phyloP scores from a whole-genome alignment of 768 basidiomycete genomes.

The Pholiota microspora region DNA sequence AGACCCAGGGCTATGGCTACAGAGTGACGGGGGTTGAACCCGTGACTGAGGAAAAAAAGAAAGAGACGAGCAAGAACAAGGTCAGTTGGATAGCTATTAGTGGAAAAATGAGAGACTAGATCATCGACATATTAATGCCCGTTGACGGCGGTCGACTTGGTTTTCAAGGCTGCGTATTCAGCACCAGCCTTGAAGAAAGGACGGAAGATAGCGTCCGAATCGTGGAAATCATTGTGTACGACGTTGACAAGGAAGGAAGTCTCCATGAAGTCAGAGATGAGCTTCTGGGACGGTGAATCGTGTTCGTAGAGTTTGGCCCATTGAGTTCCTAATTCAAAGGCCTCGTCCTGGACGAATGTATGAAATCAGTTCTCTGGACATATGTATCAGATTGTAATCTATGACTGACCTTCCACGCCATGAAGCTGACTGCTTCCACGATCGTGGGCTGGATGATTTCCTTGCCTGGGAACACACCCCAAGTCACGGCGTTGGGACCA shows the following conservation, averaged over 20 bases:
- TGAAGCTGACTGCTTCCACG: constrained; percentile 96
- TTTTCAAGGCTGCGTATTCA: constrained; percentile 45
- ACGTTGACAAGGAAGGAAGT: constrained; percentile 87
- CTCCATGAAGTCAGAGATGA: constrained; percentile 80
- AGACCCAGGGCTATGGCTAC: constrained; percentile 30
- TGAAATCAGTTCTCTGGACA: not conserved
- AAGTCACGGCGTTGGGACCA: constrained; percentile 97
- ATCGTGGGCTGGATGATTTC: constrained; percentile 96
- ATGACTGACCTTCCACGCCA: constrained; percentile 88
- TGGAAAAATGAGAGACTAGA: constrained; percentile 3
- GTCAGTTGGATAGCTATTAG: constrained; percentile 4
- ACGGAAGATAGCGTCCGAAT: constrained; percentile 78
- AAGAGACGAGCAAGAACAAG: constrained; percentile 13
- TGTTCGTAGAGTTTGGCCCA: constrained; percentile 89
- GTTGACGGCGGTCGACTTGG: constrained; percentile 37
- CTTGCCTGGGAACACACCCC: constrained; percentile 98
- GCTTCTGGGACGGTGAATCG: constrained; percentile 67
- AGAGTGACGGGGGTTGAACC: constrained; percentile 86
- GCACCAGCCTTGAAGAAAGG: constrained; percentile 81
- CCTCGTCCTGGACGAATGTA: constrained; percentile 73
- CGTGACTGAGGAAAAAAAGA: constrained; percentile 34
- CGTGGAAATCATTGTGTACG: constrained; percentile 94
- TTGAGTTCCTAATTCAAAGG: constrained; percentile 87
- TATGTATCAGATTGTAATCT: not conserved
- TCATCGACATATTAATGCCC: constrained; percentile 28